Evolutionary conservation across 768 basidiomycete genomes (phyloP).

Genomic region (Trametes cingulata): DNA sequence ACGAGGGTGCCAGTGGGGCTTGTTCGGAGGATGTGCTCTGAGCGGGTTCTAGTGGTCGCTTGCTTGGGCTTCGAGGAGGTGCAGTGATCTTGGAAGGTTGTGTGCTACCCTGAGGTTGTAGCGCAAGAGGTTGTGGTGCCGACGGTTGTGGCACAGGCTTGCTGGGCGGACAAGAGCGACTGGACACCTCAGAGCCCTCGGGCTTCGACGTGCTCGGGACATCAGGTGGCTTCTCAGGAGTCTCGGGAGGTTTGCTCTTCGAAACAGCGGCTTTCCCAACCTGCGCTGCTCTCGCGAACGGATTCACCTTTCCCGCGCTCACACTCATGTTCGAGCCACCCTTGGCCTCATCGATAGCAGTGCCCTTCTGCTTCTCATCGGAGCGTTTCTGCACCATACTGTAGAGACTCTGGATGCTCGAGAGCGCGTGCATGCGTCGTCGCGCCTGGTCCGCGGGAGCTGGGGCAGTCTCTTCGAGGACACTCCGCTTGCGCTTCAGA

Average conservation of each 20-base stretch:
- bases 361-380: not conserved
- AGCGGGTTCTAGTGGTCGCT: not conserved
- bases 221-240: not conserved
- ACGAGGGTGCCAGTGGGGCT: not conserved
- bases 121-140: too few species aligned
- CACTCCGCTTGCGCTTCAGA: conserved; percentile 4
- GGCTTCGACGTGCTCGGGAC: not conserved
- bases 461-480: not conserved
- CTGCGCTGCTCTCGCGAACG: conserved; percentile 7
- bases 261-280: not conserved
- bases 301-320: not conserved
- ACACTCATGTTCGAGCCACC: not conserved
- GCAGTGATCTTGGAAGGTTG: too few species aligned
- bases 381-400: conserved; percentile 11
- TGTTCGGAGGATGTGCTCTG: not conserved
- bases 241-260: not conserved
- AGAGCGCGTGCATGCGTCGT: conserved; percentile 9
- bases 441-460: conserved; percentile 10
- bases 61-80: too few species aligned
- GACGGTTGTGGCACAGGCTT: too few species aligned
- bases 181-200: too few species aligned
- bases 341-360: not conserved
- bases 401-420: conserved; percentile 15
- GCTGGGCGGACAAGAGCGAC: too few species aligned
- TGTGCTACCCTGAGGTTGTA: too few species aligned